These are phyloP conservation scores for Tanozyma kutaoensis DNA, from an alignment of 805 yeast species.

Conservation along the genomic window DNA sequence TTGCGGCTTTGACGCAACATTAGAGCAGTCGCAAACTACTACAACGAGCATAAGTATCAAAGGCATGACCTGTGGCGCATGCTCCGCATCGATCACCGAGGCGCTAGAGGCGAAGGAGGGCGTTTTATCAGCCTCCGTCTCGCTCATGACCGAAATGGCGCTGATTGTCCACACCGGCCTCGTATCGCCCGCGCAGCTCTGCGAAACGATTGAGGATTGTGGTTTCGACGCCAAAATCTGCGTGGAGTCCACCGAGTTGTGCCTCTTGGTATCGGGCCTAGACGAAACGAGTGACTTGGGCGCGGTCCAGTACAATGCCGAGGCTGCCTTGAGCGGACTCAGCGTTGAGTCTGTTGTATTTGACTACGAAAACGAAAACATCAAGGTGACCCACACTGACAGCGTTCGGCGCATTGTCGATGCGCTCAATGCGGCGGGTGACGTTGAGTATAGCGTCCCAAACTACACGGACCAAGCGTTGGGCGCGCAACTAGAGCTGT, in stretches of 20 bases:
- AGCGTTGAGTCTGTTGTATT: not conserved
- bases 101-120: constrained; percentile 38
- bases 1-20: constrained; percentile 25
- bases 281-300: constrained; percentile 12
- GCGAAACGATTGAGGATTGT: constrained; percentile 49
- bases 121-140: constrained; percentile 44
- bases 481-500: constrained; percentile 51
- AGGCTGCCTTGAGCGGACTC: constrained; percentile 17
- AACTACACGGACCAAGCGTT: constrained; percentile 39
- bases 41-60: constrained; percentile 26
- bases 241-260: constrained; percentile 15
- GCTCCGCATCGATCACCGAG: constrained; percentile 53
- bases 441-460: constrained; percentile 36
- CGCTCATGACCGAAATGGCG: constrained; percentile 69
- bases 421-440: constrained; percentile 26
- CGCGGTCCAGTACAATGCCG: constrained; percentile 23
- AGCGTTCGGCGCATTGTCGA: constrained; percentile 53
- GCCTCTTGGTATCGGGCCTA: constrained; percentile 21
- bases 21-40: too few relatives aligned
- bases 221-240: constrained; percentile 17
- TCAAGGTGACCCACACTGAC: too few relatives aligned
- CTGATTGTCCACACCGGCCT: constrained; percentile 31
- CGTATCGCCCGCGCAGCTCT: constrained; percentile 22
- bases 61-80: constrained; percentile 93
- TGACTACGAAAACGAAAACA: too few relatives aligned